phyloP scores from a whole-genome alignment of 2,329 filamentous ascomycete genomes.

The Alternaria viburni region DNA sequence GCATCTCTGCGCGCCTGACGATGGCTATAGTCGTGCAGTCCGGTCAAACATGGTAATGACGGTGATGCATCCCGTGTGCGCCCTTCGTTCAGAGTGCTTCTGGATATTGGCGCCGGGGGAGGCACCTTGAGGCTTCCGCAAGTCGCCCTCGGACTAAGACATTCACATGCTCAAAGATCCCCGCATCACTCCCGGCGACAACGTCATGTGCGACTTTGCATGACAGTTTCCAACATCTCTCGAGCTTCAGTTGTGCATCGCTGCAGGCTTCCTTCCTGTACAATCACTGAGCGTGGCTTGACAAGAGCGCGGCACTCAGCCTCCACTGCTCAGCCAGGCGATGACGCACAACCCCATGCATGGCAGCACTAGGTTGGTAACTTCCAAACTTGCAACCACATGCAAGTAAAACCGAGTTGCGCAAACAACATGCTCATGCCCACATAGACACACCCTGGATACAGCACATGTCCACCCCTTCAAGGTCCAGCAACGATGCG shows the following conservation, averaged over 20 bases:
- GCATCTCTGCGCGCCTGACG: neutral
- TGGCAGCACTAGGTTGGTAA: slow-evolving; percentile 52
- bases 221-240: neutral
- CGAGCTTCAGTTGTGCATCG: neutral
- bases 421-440: slow-evolving; percentile 36
- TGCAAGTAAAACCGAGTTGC: slow-evolving; percentile 7
- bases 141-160: slow-evolving; percentile 24
- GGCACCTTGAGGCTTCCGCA: slow-evolving; percentile 11
- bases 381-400: slow-evolving; percentile 17
- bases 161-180: slow-evolving; percentile 37
- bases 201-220: slow-evolving; percentile 20
- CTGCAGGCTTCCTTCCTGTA: neutral
- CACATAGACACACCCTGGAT: slow-evolving; percentile 50
- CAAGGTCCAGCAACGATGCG: slow-evolving; percentile 46
- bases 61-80: neutral
- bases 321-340: slow-evolving; percentile 32
- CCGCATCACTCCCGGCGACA: slow-evolving; percentile 21
- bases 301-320: slow-evolving; percentile 26
- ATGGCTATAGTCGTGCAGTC: neutral
- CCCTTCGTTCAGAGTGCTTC: neutral
- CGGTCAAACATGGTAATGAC: neutral
- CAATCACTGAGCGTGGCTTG: slow-evolving; percentile 16
- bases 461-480: slow-evolving; percentile 50
- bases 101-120: neutral
- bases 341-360: slow-evolving; percentile 50